Evolutionary conservation across 495 filamentous ascomycete genomes (phyloP).

Genomic region (Penicillium lagena): DNA sequence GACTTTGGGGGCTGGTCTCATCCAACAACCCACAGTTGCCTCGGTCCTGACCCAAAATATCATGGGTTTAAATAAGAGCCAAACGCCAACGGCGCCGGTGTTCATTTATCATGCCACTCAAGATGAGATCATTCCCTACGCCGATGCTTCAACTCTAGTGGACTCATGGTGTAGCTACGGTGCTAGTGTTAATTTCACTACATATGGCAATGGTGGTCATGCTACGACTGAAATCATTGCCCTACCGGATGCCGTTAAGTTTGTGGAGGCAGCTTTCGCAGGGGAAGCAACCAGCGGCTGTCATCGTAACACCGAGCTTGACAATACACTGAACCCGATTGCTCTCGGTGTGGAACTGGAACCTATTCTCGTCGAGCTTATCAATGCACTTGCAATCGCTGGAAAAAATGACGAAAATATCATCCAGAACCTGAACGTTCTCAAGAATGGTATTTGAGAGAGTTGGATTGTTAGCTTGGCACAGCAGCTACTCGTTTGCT

Average conservation of each 20-base stretch:
- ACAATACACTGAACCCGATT: conserved; percentile 16
- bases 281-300: conserved; percentile 17
- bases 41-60: conserved; percentile 14
- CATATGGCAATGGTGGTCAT: conserved; percentile 23
- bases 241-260: conserved; percentile 15
- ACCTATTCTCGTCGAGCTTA: conserved; percentile 16
- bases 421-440: conserved; percentile 10
- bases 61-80: conserved; percentile 15
- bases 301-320: conserved; percentile 13
- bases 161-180: conserved; percentile 22
- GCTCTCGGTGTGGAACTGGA: conserved; percentile 22
- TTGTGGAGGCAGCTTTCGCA: conserved; percentile 21
- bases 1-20: conserved; percentile 14
- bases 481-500: no score
- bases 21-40: conserved; percentile 16
- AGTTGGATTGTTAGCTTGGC: no score
- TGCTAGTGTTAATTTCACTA: conserved; percentile 24
- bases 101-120: conserved; percentile 27
- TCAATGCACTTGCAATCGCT: conserved; percentile 11
- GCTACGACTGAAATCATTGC: conserved; percentile 21
- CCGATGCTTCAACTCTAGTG: conserved; percentile 14
- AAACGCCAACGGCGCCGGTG: conserved; percentile 25
- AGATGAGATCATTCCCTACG: conserved; percentile 28
- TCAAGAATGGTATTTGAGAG: not conserved
- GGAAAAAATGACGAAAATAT: conserved; percentile 15